Evolutionary conservation across 352 stramenopile species (phyloP).

Genomic region (Phytopythium cucurbitacearum): DNA sequence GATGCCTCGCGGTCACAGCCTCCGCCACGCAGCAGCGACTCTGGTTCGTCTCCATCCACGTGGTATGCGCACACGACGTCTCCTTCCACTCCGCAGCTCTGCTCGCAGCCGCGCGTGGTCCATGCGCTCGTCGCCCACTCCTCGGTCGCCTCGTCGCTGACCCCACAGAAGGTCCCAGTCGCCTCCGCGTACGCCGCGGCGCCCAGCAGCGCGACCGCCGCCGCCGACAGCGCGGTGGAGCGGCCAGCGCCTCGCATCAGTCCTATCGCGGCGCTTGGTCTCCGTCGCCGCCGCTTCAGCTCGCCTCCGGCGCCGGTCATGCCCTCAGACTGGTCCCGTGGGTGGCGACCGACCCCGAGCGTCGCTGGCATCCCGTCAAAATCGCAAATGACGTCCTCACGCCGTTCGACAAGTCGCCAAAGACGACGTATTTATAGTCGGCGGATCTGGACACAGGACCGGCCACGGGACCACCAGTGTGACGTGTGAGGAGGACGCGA

Average conservation of each 20-base stretch:
- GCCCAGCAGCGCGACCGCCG: no score
- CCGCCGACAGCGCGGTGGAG: not conserved
- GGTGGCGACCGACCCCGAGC: no score
- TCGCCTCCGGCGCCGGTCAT: not conserved
- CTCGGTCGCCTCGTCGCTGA: not conserved
- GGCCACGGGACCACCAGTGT: no score
- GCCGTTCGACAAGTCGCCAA: no score
- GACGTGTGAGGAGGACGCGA: no score
- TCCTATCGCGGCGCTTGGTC: not conserved
- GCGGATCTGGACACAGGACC: no score
- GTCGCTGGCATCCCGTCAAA: no score
- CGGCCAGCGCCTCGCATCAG: not conserved
- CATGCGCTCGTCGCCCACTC: not conserved
- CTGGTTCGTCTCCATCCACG: not conserved
- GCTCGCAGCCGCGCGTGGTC: constrained; percentile 1
- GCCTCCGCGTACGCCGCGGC: not conserved
- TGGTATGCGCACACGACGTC: constrained; percentile 1
- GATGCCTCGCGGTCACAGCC: constrained; percentile 2
- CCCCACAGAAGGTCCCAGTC: not conserved
- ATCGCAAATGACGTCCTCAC: no score
- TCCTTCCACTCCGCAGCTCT: not conserved
- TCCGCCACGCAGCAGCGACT: constrained; percentile 4
- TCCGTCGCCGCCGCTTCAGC: not conserved
- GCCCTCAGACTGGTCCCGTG: no score
- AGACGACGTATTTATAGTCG: no score